Conservation (phyloP, 2,329 filamentous ascomycete genomes). For the Aschersonia sp. region DNA sequence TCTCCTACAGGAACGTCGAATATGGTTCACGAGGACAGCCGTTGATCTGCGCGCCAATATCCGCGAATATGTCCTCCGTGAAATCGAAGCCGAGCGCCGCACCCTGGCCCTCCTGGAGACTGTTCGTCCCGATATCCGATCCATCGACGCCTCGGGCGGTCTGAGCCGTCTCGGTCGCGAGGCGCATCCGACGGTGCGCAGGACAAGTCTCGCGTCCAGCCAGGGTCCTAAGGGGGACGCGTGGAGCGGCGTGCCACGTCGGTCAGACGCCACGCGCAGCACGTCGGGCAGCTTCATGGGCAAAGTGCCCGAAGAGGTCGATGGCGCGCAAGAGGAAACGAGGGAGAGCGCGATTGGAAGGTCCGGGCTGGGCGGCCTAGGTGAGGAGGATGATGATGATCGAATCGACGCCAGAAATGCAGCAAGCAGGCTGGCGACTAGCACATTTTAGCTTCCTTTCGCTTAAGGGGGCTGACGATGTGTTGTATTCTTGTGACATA, state of each 20-base stretch:
- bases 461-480: too few relatives aligned
- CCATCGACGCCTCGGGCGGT: conserved; percentile 82
- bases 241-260: conserved; percentile 86
- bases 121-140: conserved; percentile 80
- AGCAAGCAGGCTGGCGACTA: conserved; percentile 81
- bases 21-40: conserved; percentile 79
- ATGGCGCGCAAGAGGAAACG: conserved; percentile 27
- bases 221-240: conserved; percentile 97
- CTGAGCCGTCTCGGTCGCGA: conserved; percentile 83
- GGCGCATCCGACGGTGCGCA: conserved; percentile 59
- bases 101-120: conserved; percentile 87
- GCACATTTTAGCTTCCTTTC: conserved; percentile 54
- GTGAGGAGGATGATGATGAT: conserved; percentile 76
- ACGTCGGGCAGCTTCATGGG: conserved; percentile 58
- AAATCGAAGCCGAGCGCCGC: conserved; percentile 90
- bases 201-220: conserved; percentile 66
- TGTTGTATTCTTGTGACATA: too few relatives aligned
- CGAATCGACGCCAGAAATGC: conserved; percentile 91
- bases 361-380: conserved; percentile 18
- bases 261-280: conserved; percentile 65
- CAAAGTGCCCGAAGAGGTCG: conserved; percentile 47
- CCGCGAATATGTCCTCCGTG: conserved; percentile 81
- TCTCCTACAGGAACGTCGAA: conserved; percentile 72
- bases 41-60: conserved; percentile 72
- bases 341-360: conserved; percentile 3